Conservation (phyloP, 2,329 filamentous ascomycete genomes). For the Phialophora verrucosa region DNA sequence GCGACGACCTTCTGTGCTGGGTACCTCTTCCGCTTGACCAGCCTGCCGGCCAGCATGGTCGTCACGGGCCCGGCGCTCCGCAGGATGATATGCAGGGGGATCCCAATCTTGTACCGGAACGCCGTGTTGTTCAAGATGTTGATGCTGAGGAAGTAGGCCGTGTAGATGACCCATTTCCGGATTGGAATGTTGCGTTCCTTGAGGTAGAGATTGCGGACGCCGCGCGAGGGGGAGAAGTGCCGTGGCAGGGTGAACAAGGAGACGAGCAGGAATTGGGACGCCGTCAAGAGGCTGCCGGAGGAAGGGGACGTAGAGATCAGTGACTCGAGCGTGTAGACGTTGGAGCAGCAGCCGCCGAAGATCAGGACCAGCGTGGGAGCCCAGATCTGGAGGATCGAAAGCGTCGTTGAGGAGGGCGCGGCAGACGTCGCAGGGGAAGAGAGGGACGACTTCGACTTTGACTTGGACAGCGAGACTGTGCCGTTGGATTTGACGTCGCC, state of each 20-base stretch:
- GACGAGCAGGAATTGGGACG: conserved; percentile 86
- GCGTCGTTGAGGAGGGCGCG: neutral
- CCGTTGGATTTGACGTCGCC: neutral
- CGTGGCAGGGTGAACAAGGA: conserved; percentile 76
- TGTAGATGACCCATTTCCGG: conserved; percentile 84
- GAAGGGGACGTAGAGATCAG: conserved; percentile 89
- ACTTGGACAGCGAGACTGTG: neutral
- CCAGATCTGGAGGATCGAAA: conserved; percentile 34
- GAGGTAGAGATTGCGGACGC: conserved; percentile 72
- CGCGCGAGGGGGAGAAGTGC: conserved; percentile 65
- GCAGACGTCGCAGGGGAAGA: neutral
- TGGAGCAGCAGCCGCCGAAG: conserved; percentile 93
- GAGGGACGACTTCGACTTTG: neutral
- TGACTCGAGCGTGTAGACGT: conserved; percentile 94
- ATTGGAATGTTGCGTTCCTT: conserved; percentile 80
- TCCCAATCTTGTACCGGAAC: conserved; percentile 94
- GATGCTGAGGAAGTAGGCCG: conserved; percentile 87
- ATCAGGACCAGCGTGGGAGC: conserved; percentile 76
- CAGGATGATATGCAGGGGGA: conserved; percentile 95
- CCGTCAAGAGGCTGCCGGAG: conserved; percentile 83
- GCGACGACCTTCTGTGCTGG: conserved; percentile 78
- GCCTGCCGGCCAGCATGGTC: conserved; percentile 86
- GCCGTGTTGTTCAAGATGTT: conserved; percentile 98
- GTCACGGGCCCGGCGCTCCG: conserved; percentile 94
- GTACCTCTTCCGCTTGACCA: conserved; percentile 81